Conservation (phyloP, 1,284 basidiomycete species). For the Irpex rosettiformis region DNA sequence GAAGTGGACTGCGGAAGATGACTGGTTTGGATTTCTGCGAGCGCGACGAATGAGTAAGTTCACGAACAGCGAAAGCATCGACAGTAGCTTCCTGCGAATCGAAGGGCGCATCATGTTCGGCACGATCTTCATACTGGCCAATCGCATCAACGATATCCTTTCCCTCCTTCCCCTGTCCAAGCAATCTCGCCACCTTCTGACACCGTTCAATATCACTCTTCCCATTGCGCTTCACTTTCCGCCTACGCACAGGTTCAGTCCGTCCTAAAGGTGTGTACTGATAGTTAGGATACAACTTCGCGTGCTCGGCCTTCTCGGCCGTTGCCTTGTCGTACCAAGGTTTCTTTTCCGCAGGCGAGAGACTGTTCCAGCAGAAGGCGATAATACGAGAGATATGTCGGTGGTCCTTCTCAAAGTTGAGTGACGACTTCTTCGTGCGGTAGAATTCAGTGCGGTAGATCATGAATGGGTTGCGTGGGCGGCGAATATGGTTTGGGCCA, state of each 20-base stretch:
- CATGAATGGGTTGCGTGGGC: constrained; percentile 86
- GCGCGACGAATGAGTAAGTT: not conserved
- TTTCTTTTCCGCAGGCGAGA: constrained; percentile 39
- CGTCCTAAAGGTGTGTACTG: constrained; percentile 36
- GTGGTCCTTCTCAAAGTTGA: constrained; percentile 46
- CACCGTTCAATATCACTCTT: constrained; percentile 17
- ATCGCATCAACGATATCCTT: not conserved
- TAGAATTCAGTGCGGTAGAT: constrained; percentile 73
- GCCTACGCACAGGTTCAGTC: constrained; percentile 17
- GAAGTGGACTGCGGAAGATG: not conserved
- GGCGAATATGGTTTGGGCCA: constrained; percentile 55
- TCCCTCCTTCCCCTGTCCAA: constrained; percentile 12
- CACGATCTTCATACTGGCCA: too few relatives aligned
- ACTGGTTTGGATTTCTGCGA: not conserved
- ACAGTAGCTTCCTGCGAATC: not conserved
- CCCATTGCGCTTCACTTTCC: constrained; percentile 25
- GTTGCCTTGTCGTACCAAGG: constrained; percentile 51
- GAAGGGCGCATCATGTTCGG: not conserved
- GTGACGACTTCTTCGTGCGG: constrained; percentile 37
- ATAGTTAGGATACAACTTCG: constrained; percentile 43
- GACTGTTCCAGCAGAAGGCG: constrained; percentile 49
- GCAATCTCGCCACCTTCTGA: constrained; percentile 16
- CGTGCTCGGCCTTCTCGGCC: constrained; percentile 46
- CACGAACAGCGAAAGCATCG: not conserved
- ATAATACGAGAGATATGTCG: constrained; percentile 56